These are phyloP conservation scores for Coprinopsis strossmayeri DNA, from an alignment of 768 basidiomycete genomes.

Conservation along the genomic window DNA sequence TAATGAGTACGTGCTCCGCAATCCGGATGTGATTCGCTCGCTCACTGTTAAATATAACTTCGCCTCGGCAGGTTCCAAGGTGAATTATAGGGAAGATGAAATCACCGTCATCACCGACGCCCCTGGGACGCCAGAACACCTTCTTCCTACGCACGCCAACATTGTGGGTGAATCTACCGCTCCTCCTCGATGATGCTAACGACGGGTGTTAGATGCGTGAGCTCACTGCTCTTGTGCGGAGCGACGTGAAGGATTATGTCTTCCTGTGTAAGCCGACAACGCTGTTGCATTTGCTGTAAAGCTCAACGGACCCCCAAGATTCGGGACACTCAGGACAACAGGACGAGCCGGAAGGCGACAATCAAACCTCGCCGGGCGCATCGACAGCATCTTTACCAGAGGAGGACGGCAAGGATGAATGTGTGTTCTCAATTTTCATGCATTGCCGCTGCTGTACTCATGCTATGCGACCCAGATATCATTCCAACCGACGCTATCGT, in stretches of 20 bases:
- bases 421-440: neutral
- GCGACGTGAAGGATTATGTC: neutral
- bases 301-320: neutral
- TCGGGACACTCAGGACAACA: neutral
- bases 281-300: neutral
- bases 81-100: neutral
- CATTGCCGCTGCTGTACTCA: neutral
- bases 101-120: neutral
- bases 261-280: neutral
- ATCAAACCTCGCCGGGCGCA: neutral
- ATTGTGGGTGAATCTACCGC: neutral
- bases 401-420: neutral
- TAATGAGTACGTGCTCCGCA: neutral
- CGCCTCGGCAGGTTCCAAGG: neutral
- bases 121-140: neutral
- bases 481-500: neutral
- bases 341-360: neutral
- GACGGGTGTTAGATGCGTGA: neutral
- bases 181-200: neutral
- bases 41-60: neutral
- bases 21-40: neutral
- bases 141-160: neutral
- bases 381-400: neutral
- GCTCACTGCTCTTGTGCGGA: neutral
- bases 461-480: neutral